A percentile compares a stretch with the other conserved stretches of the same genome.
Evolutionary conservation across 805 yeast genomes (phyloP).

Genomic region (Kazachstania bromeliacearum): DNA sequence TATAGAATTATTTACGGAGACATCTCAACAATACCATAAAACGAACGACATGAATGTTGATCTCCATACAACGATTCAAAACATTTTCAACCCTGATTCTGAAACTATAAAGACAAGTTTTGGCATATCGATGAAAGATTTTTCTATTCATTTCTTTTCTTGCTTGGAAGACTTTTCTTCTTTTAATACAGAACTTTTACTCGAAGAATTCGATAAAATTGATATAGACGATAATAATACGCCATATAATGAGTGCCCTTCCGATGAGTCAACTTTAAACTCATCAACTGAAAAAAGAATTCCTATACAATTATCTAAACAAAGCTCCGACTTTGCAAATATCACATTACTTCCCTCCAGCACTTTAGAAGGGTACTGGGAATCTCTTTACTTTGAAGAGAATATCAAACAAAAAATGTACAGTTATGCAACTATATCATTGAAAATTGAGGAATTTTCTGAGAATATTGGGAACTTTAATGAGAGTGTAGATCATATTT

Average conservation of each 20-base stretch:
- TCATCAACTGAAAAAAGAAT: no score
- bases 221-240: constrained; percentile 13
- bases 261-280: constrained; percentile 4
- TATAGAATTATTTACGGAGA: constrained; percentile 1
- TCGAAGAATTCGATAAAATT: constrained; percentile 27
- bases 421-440: constrained; percentile 28
- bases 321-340: constrained; percentile 12
- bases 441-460: constrained; percentile 18
- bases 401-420: constrained; percentile 26
- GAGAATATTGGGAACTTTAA: constrained; percentile 2
- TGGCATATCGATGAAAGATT: not conserved
- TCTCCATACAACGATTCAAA: not conserved
- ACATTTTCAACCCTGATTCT: not conserved
- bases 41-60: not conserved
- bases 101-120: not conserved
- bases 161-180: constrained; percentile 13
- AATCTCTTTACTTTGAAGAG: constrained; percentile 26
- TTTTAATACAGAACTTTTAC: constrained; percentile 4
- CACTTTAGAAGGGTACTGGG: constrained; percentile 30
- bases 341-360: constrained; percentile 25
- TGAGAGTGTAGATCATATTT: constrained; percentile 3
- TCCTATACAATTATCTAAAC: constrained; percentile 13
- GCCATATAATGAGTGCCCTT: not conserved
- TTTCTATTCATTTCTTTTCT: constrained; percentile 9
- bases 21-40: not conserved